These are phyloP conservation scores for Xylariaceae sp. DNA, from an alignment of 2,329 filamentous ascomycete genomes.

Conservation along the genomic window DNA sequence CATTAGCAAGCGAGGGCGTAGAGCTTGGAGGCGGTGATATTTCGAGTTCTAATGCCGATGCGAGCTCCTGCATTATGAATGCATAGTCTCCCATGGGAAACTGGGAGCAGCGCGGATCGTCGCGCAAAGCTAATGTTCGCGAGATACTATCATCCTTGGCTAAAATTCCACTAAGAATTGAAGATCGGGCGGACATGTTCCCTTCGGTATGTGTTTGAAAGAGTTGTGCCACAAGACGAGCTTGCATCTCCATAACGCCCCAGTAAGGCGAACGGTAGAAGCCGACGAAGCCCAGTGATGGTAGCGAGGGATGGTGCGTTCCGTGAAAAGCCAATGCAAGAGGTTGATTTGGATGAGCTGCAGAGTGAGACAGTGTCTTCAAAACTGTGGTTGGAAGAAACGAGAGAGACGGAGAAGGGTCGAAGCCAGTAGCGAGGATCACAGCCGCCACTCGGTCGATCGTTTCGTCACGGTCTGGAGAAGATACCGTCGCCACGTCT, in stretches of 20 bases:
- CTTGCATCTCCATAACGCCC: constrained; percentile 86
- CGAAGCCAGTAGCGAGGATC: constrained; percentile 73
- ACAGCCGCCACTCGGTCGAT: constrained; percentile 61
- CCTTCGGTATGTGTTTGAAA: constrained; percentile 10
- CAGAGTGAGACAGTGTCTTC: constrained; percentile 53
- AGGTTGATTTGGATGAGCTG: constrained; percentile 52
- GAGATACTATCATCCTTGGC: constrained; percentile 41
- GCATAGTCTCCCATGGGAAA: constrained; percentile 83
- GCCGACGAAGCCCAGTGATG: constrained; percentile 71
- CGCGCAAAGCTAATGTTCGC: constrained; percentile 48
- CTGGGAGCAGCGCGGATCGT: constrained; percentile 54
- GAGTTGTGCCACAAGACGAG: constrained; percentile 56
- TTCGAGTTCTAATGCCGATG: constrained; percentile 52
- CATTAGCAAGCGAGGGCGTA: constrained; percentile 33
- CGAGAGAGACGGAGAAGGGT: constrained; percentile 57
- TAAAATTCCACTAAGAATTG: constrained; percentile 38
- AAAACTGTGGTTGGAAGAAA: constrained; percentile 59
- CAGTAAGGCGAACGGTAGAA: constrained; percentile 84
- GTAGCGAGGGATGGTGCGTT: constrained; percentile 56
- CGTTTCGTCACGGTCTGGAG: constrained; percentile 18
- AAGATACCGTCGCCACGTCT: constrained; percentile 33
- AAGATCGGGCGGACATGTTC: constrained; percentile 16
- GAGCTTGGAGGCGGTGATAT: constrained; percentile 33
- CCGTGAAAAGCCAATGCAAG: constrained; percentile 65
- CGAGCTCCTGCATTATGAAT: constrained; percentile 70